Conservation (phyloP, 2,329 filamentous ascomycete genomes). For the Didymella glomerata region DNA sequence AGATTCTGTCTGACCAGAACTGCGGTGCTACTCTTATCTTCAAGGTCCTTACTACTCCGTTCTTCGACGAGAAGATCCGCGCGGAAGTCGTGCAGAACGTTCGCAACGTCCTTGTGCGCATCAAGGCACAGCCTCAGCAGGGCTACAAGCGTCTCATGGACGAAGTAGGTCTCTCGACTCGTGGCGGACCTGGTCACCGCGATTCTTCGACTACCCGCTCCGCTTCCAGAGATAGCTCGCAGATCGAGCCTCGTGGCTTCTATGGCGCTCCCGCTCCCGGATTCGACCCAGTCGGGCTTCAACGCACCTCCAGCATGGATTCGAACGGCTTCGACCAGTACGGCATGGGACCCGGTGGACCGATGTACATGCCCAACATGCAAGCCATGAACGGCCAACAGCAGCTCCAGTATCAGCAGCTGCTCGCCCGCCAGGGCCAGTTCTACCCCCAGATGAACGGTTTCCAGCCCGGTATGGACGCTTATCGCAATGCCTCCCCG, state of each 20-base stretch:
- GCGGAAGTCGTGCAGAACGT: constrained; percentile 90
- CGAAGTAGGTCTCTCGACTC: constrained; percentile 85
- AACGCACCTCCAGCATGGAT: constrained; percentile 60
- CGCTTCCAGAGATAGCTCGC: constrained; percentile 49
- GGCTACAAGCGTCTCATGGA: constrained; percentile 99
- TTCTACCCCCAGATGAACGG: constrained; percentile 58
- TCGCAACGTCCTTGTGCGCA: constrained; percentile 82
- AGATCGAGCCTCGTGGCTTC: constrained; percentile 46
- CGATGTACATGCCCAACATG: constrained; percentile 51
- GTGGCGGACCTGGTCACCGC: constrained; percentile 52
- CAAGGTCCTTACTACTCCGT: constrained; percentile 96
- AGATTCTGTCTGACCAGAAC: constrained; percentile 87
- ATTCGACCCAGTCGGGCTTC: constrained; percentile 55
- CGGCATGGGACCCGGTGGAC: constrained; percentile 44
- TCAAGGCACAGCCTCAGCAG: constrained; percentile 93
- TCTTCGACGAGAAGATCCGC: constrained; percentile 92
- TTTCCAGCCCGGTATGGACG: constrained; percentile 54
- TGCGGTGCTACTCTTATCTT: constrained; percentile 97
- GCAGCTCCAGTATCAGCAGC: constrained; percentile 66
- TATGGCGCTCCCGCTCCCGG: constrained; percentile 49
- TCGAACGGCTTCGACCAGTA: constrained; percentile 59
- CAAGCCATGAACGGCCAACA: constrained; percentile 55
- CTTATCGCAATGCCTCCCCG: constrained; percentile 54
- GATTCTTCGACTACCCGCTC: constrained; percentile 50
- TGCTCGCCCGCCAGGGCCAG: constrained; percentile 59